Percentiles rank a stretch among this genome's conserved stretches.
These are phyloP conservation scores for Aspergillus sclerotiicarbonarius DNA, from an alignment of 495 filamentous ascomycete genomes.

Conservation along the genomic window DNA sequence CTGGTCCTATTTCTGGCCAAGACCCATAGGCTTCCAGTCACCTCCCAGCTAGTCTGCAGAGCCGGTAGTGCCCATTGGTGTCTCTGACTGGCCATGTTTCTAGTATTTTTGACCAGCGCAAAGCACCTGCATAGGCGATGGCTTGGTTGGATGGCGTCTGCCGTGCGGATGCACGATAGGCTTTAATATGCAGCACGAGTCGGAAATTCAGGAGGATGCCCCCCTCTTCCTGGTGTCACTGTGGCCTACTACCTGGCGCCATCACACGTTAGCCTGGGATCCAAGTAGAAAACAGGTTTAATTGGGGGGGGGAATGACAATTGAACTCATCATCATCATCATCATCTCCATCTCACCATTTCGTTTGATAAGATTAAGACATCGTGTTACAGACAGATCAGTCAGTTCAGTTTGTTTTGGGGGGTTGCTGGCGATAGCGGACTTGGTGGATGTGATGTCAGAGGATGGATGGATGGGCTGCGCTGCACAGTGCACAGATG, in stretches of 20 bases:
- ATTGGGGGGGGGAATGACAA: too few relatives aligned
- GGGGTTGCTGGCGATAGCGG: too few relatives aligned
- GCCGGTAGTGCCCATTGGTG: conserved; percentile 1
- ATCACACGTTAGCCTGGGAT: background rate
- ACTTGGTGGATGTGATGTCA: too few relatives aligned
- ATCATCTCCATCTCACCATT: too few relatives aligned
- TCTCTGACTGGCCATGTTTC: conserved; percentile 23
- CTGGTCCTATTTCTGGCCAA: conserved; percentile 9
- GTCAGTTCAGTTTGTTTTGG: too few relatives aligned
- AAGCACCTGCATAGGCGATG: conserved; percentile 8
- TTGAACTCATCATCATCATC: too few relatives aligned
- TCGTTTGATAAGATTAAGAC: too few relatives aligned
- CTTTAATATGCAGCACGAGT: conserved; percentile 1
- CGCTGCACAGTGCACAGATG: background rate
- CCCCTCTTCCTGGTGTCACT: background rate
- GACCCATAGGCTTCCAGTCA: conserved; percentile 4
- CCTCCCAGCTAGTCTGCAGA: conserved; percentile 9
- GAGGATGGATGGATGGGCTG: too few relatives aligned
- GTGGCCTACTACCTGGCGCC: background rate
- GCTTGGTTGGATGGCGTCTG: conserved; percentile 11
- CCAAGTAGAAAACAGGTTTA: background rate
- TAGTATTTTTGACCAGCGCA: conserved; percentile 17
- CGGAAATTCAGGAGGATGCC: conserved; percentile 4
- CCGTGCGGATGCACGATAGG: conserved; percentile 1
- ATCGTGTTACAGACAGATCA: too few relatives aligned